Conservation (phyloP, 257 asterid species). For the Solanum verrucosum region DNA sequence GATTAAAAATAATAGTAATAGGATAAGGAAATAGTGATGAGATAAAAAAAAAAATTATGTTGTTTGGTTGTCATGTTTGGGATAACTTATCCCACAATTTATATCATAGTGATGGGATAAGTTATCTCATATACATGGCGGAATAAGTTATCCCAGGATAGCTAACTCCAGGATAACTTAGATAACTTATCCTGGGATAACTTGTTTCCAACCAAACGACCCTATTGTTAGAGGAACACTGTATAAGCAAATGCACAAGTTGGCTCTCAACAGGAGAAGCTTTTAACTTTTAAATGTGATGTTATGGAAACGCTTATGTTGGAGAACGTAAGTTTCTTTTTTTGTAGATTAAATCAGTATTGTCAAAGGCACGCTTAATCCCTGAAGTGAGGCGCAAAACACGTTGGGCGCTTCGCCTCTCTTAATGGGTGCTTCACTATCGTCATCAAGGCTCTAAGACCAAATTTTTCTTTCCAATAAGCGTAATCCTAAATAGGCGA, state of each 20-base stretch:
- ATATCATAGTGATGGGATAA: no score
- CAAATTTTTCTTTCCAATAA: background rate
- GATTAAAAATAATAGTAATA: no score
- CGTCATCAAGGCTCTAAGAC: background rate
- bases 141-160: no score
- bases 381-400: background rate
- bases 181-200: no score
- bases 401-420: background rate
- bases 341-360: background rate
- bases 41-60: no score
- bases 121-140: no score
- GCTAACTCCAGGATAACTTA: no score
- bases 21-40: no score
- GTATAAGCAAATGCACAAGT: background rate
- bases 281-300: background rate
- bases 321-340: background rate
- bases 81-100: no score
- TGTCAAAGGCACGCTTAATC: background rate
- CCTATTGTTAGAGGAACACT: background rate
- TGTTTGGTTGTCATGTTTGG: no score
- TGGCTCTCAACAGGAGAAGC: background rate
- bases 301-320: background rate
- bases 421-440: background rate
- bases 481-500: background rate
- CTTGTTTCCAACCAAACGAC: no score